Conservation (phyloP, 148 eudicot genomes). For the Pouteria glomerata region DNA sequence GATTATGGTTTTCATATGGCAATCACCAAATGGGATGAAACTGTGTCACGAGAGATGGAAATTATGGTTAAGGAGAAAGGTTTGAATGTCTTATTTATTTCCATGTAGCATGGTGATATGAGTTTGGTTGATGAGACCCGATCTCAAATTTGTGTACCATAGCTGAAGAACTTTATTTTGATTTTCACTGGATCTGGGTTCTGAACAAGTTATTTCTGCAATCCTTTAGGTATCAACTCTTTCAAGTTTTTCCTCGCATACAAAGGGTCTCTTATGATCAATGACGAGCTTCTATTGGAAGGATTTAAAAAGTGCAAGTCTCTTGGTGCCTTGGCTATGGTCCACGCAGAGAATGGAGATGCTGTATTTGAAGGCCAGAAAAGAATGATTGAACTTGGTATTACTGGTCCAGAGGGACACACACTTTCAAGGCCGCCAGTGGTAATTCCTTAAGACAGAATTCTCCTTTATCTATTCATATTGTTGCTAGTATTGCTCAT, state of each 20-base stretch:
- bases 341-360: constrained; percentile 98
- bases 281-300: constrained; percentile 81
- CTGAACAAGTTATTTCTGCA: neutral
- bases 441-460: constrained; percentile 34
- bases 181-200: neutral
- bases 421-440: constrained; percentile 92
- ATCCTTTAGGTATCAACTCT: constrained; percentile 75
- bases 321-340: constrained; percentile 96
- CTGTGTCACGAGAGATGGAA: constrained; percentile 85
- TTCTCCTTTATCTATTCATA: neutral
- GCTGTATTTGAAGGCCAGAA: constrained; percentile 99
- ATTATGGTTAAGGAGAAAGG: constrained; percentile 93
- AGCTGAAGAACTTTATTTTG: neutral
- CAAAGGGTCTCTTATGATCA: constrained; percentile 88
- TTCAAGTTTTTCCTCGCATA: constrained; percentile 96
- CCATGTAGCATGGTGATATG: neutral
- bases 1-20: constrained; percentile 99
- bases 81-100: constrained; percentile 13
- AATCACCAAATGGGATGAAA: constrained; percentile 90
- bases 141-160: constrained; percentile 4
- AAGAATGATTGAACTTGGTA: constrained; percentile 94
- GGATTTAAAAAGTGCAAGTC: constrained; percentile 91
- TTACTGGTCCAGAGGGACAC: constrained; percentile 99
- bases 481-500: neutral
- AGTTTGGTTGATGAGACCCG: neutral